Evolutionary conservation across 1,284 basidiomycete species (phyloP).

Genomic region (Ustilago trichophora): DNA sequence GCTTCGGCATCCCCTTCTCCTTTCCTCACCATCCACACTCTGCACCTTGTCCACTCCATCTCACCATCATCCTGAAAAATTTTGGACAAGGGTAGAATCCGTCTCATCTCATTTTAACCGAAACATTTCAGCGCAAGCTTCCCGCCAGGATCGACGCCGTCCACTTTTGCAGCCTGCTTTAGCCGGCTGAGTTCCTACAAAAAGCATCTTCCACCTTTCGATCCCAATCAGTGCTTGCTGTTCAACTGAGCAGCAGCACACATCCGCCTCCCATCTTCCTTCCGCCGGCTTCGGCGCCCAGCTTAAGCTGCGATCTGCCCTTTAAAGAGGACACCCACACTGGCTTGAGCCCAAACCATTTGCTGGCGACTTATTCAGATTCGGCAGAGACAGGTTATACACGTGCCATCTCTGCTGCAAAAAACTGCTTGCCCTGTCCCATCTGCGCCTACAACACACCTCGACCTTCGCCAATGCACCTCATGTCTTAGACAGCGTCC

Average conservation of each 20-base stretch:
- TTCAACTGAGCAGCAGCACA: too few relatives aligned
- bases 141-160: not conserved
- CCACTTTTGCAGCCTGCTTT: not conserved
- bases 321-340: too few relatives aligned
- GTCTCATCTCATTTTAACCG: not conserved
- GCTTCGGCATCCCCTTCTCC: not conserved
- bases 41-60: too few relatives aligned
- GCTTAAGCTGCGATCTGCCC: not conserved
- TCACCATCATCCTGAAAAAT: too few relatives aligned
- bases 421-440: not conserved
- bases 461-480: not conserved
- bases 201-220: too few relatives aligned
- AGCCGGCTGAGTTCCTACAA: not conserved
- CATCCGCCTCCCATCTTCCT: too few relatives aligned
- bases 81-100: too few relatives aligned
- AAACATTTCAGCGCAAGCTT: not conserved
- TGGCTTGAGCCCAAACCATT: too few relatives aligned
- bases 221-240: too few relatives aligned
- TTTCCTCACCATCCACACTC: not conserved
- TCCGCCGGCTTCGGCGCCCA: not conserved
- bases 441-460: not conserved
- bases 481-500: not conserved
- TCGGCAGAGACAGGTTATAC: conserved; percentile 30
- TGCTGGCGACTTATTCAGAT: too few relatives aligned
- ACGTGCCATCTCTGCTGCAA: conserved; percentile 23